Conservation (phyloP, 768 basidiomycete genomes). For the Pleurotus platypus region DNA sequence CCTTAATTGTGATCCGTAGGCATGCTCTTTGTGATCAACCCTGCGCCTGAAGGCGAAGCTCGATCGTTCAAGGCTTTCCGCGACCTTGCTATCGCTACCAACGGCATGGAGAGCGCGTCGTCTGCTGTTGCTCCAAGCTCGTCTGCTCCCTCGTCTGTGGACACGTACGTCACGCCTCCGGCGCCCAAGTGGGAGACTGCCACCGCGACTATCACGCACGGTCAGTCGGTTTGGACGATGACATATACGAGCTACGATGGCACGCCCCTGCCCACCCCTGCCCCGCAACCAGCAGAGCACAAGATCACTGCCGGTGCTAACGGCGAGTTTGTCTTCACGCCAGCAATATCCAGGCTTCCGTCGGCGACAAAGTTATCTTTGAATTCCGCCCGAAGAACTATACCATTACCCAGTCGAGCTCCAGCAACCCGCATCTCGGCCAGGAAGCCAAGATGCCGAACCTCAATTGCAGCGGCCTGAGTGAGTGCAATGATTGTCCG, state of each 20-base stretch:
- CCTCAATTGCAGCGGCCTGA: constrained; percentile 42
- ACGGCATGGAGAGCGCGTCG: constrained; percentile 10
- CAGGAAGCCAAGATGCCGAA: constrained; percentile 54
- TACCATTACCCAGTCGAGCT: constrained; percentile 27
- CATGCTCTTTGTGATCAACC: constrained; percentile 41
- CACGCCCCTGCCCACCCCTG: constrained; percentile 16
- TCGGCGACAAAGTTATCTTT: constrained; percentile 20
- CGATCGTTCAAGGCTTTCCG: constrained; percentile 36
- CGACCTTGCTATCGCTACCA: constrained; percentile 27
- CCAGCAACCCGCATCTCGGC: constrained; percentile 33
- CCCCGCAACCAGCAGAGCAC: constrained; percentile 14
- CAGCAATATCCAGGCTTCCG: constrained; percentile 16
- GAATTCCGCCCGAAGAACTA: constrained; percentile 23
- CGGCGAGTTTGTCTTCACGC: constrained; percentile 13
- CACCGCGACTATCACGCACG: constrained; percentile 28
- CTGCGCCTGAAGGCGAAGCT: constrained; percentile 20
- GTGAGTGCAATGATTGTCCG: constrained; percentile 52
- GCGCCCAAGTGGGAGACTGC: constrained; percentile 21
- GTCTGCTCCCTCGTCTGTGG: not conserved
- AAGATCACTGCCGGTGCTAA: constrained; percentile 14
- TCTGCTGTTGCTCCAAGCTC: constrained; percentile 11
- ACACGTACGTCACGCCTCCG: constrained; percentile 19
- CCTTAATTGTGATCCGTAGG: not conserved
- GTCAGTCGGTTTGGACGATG: constrained; percentile 18
- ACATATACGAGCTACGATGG: constrained; percentile 24